Conservation (phyloP, 2,329 filamentous ascomycete species). For the Pleurostoma richardsiae region DNA sequence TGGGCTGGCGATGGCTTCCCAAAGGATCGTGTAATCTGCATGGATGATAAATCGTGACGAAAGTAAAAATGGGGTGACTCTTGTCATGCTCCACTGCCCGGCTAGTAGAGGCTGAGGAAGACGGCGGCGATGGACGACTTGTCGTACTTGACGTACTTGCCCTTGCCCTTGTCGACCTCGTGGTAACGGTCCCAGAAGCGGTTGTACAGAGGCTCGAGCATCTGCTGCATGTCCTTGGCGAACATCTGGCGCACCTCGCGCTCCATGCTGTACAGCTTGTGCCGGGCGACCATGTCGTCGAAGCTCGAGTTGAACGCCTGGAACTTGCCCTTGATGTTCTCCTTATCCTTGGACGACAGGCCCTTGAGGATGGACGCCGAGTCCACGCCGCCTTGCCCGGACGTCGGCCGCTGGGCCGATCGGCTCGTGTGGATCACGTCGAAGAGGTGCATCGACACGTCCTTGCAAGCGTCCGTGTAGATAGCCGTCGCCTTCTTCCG, state of each 20-base stretch:
- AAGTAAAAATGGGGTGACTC: conserved; percentile 8
- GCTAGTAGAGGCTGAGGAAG: conserved; percentile 46
- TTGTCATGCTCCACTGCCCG: conserved; percentile 2
- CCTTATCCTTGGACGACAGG: conserved; percentile 84
- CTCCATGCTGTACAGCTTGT: conserved; percentile 86
- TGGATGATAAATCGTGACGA: conserved; percentile 1
- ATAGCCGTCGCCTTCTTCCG: conserved; percentile 78
- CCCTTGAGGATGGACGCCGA: conserved; percentile 80
- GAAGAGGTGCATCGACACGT: conserved; percentile 77
- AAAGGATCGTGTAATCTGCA: too few relatives aligned
- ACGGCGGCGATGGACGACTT: conserved; percentile 72
- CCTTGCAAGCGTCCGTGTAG: conserved; percentile 85
- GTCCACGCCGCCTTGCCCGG: conserved; percentile 65
- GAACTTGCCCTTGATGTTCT: conserved; percentile 95
- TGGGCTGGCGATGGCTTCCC: too few relatives aligned
- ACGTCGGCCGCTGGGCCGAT: conserved; percentile 59
- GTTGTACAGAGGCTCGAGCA: conserved; percentile 90
- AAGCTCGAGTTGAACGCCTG: conserved; percentile 85
- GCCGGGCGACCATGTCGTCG: conserved; percentile 78
- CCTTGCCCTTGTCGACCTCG: conserved; percentile 94
- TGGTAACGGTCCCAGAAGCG: conserved; percentile 97
- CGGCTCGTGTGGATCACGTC: conserved; percentile 91
- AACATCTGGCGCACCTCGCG: conserved; percentile 78
- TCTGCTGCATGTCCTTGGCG: conserved; percentile 78
- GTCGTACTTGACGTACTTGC: conserved; percentile 98